phyloP scores from a whole-genome alignment of 768 basidiomycete genomes.

The Collybia nuda region DNA sequence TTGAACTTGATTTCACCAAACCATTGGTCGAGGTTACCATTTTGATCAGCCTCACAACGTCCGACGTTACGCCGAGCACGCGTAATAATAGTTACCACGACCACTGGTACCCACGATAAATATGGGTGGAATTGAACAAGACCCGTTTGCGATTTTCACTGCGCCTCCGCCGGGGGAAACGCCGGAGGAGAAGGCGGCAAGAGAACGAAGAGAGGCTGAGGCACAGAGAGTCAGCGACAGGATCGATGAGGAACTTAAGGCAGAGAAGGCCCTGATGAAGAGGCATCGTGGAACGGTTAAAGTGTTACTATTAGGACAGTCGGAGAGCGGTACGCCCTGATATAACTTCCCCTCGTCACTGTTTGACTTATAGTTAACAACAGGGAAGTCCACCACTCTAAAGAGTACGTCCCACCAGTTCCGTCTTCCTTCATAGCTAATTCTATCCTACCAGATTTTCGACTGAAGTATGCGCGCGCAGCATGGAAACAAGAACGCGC shows the following conservation, averaged over 20 bases:
- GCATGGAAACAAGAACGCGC: conserved; percentile 65
- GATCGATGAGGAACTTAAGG: conserved; percentile 58
- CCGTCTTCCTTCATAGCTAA: neutral
- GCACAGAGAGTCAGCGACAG: conserved; percentile 55
- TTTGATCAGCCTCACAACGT: too few species aligned
- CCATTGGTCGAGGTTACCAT: too few species aligned
- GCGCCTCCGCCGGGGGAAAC: conserved; percentile 62
- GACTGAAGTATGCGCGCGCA: conserved; percentile 61
- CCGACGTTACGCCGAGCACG: too few species aligned
- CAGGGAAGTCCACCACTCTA: conserved; percentile 53
- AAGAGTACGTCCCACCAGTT: conserved; percentile 42
- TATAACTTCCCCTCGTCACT: too few species aligned
- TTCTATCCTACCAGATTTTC: conserved; percentile 51
- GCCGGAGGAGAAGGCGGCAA: conserved; percentile 36
- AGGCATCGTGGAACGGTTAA: conserved; percentile 43
- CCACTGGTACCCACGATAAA: too few species aligned
- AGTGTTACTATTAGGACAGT: conserved; percentile 57
- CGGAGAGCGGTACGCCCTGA: conserved; percentile 44
- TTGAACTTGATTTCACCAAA: too few species aligned
- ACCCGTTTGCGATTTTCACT: conserved; percentile 60
- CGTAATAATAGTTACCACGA: too few species aligned
- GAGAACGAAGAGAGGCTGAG: conserved; percentile 52
- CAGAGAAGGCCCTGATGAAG: conserved; percentile 42
- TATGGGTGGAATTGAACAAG: conserved; percentile 19
- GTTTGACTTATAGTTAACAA: too few species aligned